These are phyloP conservation scores for Amphirosellinia nigrospora DNA, from an alignment of 495 filamentous ascomycete genomes.

Conservation along the genomic window DNA sequence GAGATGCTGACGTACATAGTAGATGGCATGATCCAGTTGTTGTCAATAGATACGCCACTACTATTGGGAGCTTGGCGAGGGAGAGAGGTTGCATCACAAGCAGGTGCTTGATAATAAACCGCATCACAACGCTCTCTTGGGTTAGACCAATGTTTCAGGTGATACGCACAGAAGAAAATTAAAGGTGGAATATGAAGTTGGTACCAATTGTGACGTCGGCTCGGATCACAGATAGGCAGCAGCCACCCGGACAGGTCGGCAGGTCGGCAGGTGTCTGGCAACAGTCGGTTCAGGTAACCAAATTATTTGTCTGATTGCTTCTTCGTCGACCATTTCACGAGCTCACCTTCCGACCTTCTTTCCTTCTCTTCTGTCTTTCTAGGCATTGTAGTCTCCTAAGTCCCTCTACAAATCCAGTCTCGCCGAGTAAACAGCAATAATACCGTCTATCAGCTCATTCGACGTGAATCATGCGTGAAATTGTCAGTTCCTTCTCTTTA, in stretches of 20 bases:
- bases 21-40: background rate
- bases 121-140: background rate
- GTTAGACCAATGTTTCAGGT: background rate
- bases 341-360: background rate
- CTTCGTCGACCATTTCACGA: background rate
- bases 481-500: slow-evolving; percentile 9
- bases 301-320: too few relatives aligned
- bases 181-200: background rate
- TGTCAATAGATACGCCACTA: background rate
- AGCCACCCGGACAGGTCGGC: background rate
- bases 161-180: background rate
- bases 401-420: background rate
- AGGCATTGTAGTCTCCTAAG: background rate
- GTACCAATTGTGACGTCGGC: background rate
- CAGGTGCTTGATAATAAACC: background rate
- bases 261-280: background rate
- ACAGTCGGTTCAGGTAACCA: background rate
- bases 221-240: background rate
- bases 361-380: background rate
- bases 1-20: too few relatives aligned
- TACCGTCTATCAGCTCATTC: background rate
- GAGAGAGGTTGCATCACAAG: background rate
- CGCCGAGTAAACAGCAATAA: background rate
- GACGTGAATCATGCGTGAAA: slow-evolving; percentile 12
- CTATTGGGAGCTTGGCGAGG: background rate